Base-by-base conservation (phyloP, 2,329 filamentous ascomycete genomes). In the Monosporascus sp. region DNA sequence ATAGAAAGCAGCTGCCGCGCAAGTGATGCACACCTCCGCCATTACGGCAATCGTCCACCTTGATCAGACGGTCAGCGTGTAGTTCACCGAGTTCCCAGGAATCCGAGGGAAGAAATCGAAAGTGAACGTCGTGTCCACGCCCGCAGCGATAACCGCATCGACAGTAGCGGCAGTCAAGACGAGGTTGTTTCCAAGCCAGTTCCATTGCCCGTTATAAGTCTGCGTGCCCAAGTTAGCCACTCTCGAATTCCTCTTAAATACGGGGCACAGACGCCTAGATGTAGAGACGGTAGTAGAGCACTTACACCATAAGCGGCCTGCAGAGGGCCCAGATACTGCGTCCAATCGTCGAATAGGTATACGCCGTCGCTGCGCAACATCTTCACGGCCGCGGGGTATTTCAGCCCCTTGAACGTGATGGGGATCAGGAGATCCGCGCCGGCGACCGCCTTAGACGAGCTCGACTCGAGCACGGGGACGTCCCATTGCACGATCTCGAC, bases 311-410 rank as follows among this genome's bases (percentile, higher is more conserved):
- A 62, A 14, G 68, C 76, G 57, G 80, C 72, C 61, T 84, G 79
- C 24, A 85, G 62, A 2, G 76, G 71, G 0, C 77, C 76, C 1
- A 84, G 65, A 31, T 73, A 81, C 60, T 73, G 65, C 0, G 82
- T 85, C 78, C 78, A 85, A 49, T 78, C 74, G 57, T 85, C 82
- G 4, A 80, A 72, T 7, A 85, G 62, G 50, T 73, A 80, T 7
- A 66, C 71, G 1, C 79, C 79, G 55, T 81, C 77, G 2, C 61
- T 64, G 20, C 73, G 74, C 5, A 77, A 46, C 9, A 80, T 79
- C 58, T 78, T 78, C 3, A 83, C 73, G 0, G 81, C 71, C 0
- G 81, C 81, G 0, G 77, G 67, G 6, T 72, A 69, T n/a, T 71
- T 67, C 8, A 82, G 56, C 0, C 81, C 82, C 5, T 74, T 72